phyloP scores from a whole-genome alignment of 1,139 yeast genomes.

The Lodderomyces margitis region DNA sequence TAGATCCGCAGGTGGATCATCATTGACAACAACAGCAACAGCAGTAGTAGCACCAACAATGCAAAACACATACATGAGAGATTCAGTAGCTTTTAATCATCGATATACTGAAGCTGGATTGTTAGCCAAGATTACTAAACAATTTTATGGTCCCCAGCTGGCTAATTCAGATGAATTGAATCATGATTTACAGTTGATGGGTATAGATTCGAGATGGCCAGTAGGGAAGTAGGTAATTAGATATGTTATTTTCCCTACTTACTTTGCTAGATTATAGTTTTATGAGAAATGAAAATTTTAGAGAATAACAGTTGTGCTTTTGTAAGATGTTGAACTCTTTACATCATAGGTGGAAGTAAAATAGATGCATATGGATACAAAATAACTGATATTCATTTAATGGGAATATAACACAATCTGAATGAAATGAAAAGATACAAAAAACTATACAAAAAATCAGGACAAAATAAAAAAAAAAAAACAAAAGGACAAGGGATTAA shows the following conservation, averaged over 20 bases:
- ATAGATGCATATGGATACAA: no score
- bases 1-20: no score
- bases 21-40: neutral
- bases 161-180: constrained; percentile 35
- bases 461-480: neutral
- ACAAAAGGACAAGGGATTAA: neutral
- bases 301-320: no score
- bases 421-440: constrained; percentile 1
- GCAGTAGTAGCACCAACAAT: neutral
- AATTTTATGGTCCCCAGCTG: constrained; percentile 41
- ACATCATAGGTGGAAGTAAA: no score
- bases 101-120: constrained; percentile 37
- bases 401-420: constrained; percentile 1
- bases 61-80: constrained; percentile 1
- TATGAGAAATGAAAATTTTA: constrained; percentile 1
- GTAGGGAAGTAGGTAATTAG: constrained; percentile 10
- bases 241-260: no score
- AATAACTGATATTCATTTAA: neutral
- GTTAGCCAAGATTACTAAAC: constrained; percentile 46
- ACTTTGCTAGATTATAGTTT: neutral
- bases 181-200: constrained; percentile 38
- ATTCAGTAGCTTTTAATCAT: constrained; percentile 17
- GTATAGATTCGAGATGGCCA: constrained; percentile 40
- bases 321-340: no score
- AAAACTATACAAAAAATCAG: neutral